These are phyloP conservation scores for Coniella lustricola DNA, from an alignment of 2,329 filamentous ascomycete genomes.

Conservation along the genomic window DNA sequence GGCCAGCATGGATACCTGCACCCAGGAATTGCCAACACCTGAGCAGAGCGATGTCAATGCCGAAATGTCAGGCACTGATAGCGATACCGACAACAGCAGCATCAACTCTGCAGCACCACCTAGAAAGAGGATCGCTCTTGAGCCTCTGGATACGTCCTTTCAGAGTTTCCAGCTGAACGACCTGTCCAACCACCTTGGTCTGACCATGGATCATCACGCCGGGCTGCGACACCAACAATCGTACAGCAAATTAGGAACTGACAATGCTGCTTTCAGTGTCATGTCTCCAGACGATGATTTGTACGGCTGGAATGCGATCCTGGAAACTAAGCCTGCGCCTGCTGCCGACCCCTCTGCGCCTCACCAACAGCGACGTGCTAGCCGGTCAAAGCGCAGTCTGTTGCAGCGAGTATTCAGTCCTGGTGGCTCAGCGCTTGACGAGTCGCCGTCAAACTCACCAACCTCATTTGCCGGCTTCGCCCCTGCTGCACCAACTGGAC, in stretches of 20 bases:
- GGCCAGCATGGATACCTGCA: background rate
- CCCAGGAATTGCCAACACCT: background rate
- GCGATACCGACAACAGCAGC: constrained; percentile 10
- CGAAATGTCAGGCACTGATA: constrained; percentile 13
- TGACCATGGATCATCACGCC: constrained; percentile 4
- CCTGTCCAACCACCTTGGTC: constrained; percentile 23
- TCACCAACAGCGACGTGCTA: constrained; percentile 10
- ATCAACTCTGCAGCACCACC: constrained; percentile 2
- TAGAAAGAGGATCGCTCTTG: background rate
- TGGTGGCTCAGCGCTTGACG: constrained; percentile 3
- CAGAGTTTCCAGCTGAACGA: constrained; percentile 23
- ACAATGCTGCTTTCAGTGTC: constrained; percentile 10
- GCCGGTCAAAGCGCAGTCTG: constrained; percentile 13
- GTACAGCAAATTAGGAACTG: constrained; percentile 14
- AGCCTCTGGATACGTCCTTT: constrained; percentile 7
- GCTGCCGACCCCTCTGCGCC: background rate
- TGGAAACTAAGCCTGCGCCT: constrained; percentile 17
- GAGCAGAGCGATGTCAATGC: constrained; percentile 5
- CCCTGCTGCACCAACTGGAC: constrained; percentile 1
- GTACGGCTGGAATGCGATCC: constrained; percentile 24
- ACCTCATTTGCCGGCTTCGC: constrained; percentile 1
- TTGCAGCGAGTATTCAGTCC: constrained; percentile 16
- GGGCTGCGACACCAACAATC: constrained; percentile 11
- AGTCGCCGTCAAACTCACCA: constrained; percentile 1
- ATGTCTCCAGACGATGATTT: constrained; percentile 19